Conservation (phyloP, 2,329 filamentous ascomycete genomes). For the Nannizzia gypsea region DNA sequence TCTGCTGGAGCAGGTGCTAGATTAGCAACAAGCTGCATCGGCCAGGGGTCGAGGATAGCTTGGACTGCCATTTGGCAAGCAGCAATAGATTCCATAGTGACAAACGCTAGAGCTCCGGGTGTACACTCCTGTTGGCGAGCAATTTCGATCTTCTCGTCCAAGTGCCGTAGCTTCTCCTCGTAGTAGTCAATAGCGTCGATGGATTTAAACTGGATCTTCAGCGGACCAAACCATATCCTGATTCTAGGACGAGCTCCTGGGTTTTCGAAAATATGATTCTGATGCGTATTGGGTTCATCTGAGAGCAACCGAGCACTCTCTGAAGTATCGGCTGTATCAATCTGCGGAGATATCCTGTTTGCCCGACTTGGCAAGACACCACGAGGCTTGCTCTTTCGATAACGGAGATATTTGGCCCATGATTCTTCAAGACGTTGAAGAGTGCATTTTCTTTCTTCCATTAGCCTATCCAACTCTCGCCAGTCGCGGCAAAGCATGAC, state of each 20-base stretch:
- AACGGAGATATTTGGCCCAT: conserved; percentile 66
- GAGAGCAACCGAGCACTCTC: conserved; percentile 28
- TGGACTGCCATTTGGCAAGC: conserved; percentile 92
- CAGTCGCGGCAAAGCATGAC: conserved; percentile 81
- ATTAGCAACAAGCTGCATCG: conserved; percentile 72
- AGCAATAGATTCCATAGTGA: conserved; percentile 93
- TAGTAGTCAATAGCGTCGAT: conserved; percentile 93
- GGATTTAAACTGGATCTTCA: conserved; percentile 57
- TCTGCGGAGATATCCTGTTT: background rate
- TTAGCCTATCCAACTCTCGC: conserved; percentile 64
- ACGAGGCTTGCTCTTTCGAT: conserved; percentile 39
- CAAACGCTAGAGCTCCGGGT: conserved; percentile 76
- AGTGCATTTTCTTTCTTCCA: conserved; percentile 53
- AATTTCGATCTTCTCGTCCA: conserved; percentile 62
- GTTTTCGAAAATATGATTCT: conserved; percentile 45
- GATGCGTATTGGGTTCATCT: conserved; percentile 37
- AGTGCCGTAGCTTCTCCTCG: conserved; percentile 64
- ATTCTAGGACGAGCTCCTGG: conserved; percentile 50
- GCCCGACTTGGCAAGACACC: conserved; percentile 33
- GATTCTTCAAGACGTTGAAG: conserved; percentile 68
- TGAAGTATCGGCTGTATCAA: conserved; percentile 20
- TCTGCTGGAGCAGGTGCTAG: conserved; percentile 79
- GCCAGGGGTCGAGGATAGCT: conserved; percentile 80
- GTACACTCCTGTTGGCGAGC: conserved; percentile 65
- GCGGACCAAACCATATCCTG: conserved; percentile 65